Percentiles rank a stretch among this genome's conserved stretches.
Conservation (phyloP, 2,329 filamentous ascomycete species). For the Colletotrichum sp. region DNA sequence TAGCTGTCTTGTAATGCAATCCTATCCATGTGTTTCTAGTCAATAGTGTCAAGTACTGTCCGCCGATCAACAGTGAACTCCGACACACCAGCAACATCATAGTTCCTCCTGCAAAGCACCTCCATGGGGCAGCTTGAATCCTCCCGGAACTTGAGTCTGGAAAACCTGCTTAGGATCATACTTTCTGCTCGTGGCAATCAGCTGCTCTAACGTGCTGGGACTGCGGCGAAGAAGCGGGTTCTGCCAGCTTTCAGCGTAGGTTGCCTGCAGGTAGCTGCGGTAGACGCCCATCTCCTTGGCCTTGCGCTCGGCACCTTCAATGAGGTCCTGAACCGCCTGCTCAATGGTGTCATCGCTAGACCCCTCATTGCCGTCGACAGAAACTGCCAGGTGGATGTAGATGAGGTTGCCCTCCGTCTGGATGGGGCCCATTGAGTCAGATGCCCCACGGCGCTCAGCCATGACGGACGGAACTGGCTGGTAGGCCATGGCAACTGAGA, state of each 20-base stretch:
- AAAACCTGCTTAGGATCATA: conserved; percentile 5
- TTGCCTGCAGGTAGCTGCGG: neutral
- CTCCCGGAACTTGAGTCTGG: neutral
- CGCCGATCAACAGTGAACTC: neutral
- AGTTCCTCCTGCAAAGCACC: neutral
- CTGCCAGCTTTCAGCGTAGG: conserved; percentile 6
- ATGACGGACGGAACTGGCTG: neutral
- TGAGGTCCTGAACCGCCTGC: neutral
- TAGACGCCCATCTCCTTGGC: neutral
- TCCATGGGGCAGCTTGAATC: neutral
- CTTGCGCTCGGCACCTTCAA: neutral
- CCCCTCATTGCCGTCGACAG: neutral
- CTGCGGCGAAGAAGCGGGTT: neutral
- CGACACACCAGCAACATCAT: neutral
- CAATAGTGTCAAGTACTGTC: neutral
- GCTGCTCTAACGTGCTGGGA: neutral
- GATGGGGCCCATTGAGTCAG: neutral
- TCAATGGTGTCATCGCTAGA: neutral
- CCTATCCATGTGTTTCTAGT: neutral
- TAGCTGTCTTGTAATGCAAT: neutral
- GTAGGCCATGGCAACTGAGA: neutral
- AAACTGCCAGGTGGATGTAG: neutral
- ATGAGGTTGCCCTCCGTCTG: neutral
- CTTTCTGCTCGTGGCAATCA: neutral
- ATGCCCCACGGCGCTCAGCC: neutral